Conservation (phyloP, 176 grass and related monocot genomes). For the Triticum timopheevii region DNA sequence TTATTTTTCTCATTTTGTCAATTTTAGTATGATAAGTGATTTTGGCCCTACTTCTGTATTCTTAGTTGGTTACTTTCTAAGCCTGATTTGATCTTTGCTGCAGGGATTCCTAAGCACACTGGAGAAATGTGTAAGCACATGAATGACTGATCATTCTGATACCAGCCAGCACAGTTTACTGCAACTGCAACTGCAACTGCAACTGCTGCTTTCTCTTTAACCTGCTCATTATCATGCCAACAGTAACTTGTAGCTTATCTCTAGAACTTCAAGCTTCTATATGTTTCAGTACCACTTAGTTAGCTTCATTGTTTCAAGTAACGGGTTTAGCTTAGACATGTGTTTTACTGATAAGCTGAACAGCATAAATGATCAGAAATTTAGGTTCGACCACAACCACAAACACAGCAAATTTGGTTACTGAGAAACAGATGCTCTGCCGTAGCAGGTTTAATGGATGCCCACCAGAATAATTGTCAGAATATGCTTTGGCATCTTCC, state of each 20-base stretch:
- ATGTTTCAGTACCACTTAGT: constrained; percentile 4
- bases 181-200: constrained; percentile 8
- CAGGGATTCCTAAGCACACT: not conserved
- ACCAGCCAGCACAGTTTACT: not conserved
- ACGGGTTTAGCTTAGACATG: not conserved
- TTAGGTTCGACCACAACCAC: not conserved
- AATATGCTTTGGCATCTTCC: constrained; percentile 21
- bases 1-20: not conserved
- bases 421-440: constrained; percentile 4
- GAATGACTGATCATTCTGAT: not conserved
- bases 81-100: not conserved
- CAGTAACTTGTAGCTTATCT: constrained; percentile 3
- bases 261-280: not conserved
- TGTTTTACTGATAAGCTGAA: not conserved
- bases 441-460: not conserved
- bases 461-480: not conserved
- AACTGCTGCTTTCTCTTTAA: constrained; percentile 15
- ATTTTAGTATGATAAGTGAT: not conserved
- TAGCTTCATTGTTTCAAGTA: constrained; percentile 2
- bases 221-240: not conserved
- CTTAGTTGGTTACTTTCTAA: not conserved
- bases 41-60: not conserved
- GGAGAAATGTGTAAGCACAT: not conserved
- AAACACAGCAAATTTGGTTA: not conserved
- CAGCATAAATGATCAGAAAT: not conserved